Evolutionary conservation across 192 early-diverging fungal species (phyloP).

Genomic region (Ramicandelaber brevisporus): DNA sequence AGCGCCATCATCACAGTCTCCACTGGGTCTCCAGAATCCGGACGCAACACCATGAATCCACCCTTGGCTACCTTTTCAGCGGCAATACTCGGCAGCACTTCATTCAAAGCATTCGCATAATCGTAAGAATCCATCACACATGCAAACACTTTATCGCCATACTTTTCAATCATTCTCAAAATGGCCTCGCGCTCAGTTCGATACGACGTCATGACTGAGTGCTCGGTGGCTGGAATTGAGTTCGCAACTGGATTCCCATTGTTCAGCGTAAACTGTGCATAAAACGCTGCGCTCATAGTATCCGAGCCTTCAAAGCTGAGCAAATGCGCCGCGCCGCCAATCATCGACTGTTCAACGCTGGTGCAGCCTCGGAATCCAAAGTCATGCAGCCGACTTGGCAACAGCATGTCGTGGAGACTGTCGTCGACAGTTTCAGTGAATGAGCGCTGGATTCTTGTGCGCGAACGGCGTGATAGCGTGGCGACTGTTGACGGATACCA

Average conservation of each 20-base stretch:
- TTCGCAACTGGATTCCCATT: slow-evolving; percentile 38
- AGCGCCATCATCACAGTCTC: slow-evolving; percentile 46
- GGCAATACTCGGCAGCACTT: slow-evolving; percentile 41
- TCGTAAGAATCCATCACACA: slow-evolving; percentile 87
- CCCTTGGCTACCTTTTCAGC: slow-evolving; percentile 41
- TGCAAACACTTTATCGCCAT: slow-evolving; percentile 46
- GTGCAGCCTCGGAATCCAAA: slow-evolving; percentile 86
- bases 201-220: slow-evolving; percentile 69
- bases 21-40: slow-evolving; percentile 64
- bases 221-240: slow-evolving; percentile 72
- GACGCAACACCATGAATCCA: slow-evolving; percentile 56
- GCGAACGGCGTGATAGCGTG: slow-evolving; percentile 43
- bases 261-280: slow-evolving; percentile 54
- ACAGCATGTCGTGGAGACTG: slow-evolving; percentile 16
- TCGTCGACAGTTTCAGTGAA: slow-evolving; percentile 43
- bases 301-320: slow-evolving; percentile 63
- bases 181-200: slow-evolving; percentile 46
- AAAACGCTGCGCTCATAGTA: slow-evolving; percentile 52
- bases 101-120: slow-evolving; percentile 43
- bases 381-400: slow-evolving; percentile 49
- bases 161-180: slow-evolving; percentile 26
- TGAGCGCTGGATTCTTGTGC: slow-evolving; percentile 24
- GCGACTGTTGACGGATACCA: slow-evolving; percentile 80
- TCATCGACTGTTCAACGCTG: slow-evolving; percentile 57
- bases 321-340: slow-evolving; percentile 64